Evolutionary conservation across 768 basidiomycete species (phyloP), one percentile per base, ranked within the genome.

Genomic region (Phylloporus sp.): DNA sequence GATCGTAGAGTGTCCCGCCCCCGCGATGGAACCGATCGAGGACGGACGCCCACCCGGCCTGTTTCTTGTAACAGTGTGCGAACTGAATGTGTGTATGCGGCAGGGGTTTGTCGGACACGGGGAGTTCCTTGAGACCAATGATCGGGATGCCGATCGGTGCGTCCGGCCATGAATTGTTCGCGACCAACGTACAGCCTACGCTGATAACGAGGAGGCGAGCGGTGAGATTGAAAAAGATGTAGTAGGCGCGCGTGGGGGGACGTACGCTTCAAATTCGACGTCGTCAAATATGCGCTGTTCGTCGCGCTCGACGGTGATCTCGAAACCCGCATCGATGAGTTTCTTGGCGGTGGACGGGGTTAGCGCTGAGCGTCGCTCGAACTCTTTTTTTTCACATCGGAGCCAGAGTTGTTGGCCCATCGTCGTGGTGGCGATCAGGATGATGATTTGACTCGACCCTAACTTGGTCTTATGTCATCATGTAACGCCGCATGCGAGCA

Each of bases 21-120:
- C 94, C 96, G 39, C 75, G 75, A 64, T 79, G 71, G 74, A 97
- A 99, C 18, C 95, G 86, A 26, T 82, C 74, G 23, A 99, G 81
- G 24, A 97, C 80, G 36, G 80, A 73, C 9, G 81, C 75, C 95
- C 95, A 99, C 17, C 95, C 95, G 2, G 77, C 90, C 65, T 99
- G 95, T 34, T 80, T 71, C 71, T 99, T 99, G 79, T 90, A 98
- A 69, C 93, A 96, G 66, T 98, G 95, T 4, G 93, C 94, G 59
- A 98, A 99, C 59, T 96, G 92, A 62, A 99, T 92, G 68, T 99
- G 96, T 4, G 90, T 91, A 68, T 99, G 95, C 7, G 80, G 82
- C n/a, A 99, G 72, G 18, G 95, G 87, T 27, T 82, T 82, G 36
- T 79, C 75, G 34, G 91, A 93, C 43, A 72, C 80, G 18, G 86